phyloP scores from a whole-genome alignment of 805 yeast genomes.

The Wickerhamiella shivajii region DNA sequence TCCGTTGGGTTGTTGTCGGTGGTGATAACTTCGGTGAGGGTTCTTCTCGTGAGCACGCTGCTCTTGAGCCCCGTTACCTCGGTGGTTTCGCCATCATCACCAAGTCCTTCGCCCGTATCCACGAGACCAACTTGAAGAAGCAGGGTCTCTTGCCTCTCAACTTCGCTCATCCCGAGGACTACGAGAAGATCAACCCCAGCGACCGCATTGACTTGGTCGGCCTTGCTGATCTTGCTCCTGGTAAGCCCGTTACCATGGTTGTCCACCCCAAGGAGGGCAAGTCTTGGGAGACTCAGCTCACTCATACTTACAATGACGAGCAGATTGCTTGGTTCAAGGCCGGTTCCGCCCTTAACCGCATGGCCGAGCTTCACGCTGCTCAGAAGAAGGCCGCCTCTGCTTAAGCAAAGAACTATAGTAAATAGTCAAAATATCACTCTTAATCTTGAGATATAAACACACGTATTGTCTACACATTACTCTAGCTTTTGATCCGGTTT shows the following conservation, averaged over 20 bases:
- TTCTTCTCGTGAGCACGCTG: conserved; percentile 99
- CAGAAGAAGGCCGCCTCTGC: conserved; percentile 12
- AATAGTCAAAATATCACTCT: no score
- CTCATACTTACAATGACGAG: conserved; percentile 92
- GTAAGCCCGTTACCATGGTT: conserved; percentile 73
- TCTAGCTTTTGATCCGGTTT: no score
- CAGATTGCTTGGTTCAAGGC: conserved; percentile 98
- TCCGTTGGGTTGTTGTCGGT: conserved; percentile 95
- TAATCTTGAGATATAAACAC: no score
- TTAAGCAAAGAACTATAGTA: no score
- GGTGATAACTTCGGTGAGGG: conserved; percentile 99
- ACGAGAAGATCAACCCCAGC: conserved; percentile 83
- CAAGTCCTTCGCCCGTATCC: conserved; percentile 96
- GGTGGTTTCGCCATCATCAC: conserved; percentile 97
- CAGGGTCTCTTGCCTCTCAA: conserved; percentile 97
- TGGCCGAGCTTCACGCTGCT: conserved; percentile 38
- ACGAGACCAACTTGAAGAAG: conserved; percentile 98
- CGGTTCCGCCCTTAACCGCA: conserved; percentile 97
- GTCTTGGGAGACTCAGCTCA: conserved; percentile 78
- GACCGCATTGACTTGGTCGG: conserved; percentile 85
- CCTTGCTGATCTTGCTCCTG: conserved; percentile 76
- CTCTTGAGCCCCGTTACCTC: conserved; percentile 96
- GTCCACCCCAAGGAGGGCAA: conserved; percentile 56
- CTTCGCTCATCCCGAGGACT: conserved; percentile 77
- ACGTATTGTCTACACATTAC: no score